These are phyloP conservation scores for Gamsiella multidivaricata DNA, from an alignment of 192 early-diverging fungal species.

Conservation along the genomic window DNA sequence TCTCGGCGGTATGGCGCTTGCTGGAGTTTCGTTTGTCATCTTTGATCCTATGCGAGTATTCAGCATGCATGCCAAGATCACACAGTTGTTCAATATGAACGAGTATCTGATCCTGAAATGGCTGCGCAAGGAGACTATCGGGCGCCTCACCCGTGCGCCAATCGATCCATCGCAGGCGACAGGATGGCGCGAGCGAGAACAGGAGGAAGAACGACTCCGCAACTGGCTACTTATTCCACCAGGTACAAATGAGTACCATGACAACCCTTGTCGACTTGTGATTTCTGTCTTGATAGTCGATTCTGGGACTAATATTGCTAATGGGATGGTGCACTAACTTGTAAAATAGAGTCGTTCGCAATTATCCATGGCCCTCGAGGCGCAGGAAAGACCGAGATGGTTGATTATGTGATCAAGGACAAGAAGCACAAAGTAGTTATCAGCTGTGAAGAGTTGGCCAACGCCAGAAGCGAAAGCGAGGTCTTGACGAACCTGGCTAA, in stretches of 20 bases:
- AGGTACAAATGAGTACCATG: conserved; percentile 34
- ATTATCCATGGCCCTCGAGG: conserved; percentile 90
- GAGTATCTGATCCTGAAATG: conserved; percentile 68
- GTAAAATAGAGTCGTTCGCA: conserved; percentile 76
- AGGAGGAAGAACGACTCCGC: conserved; percentile 64
- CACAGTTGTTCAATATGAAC: conserved; percentile 80
- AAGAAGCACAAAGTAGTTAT: conserved; percentile 84
- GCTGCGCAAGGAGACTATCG: conserved; percentile 67
- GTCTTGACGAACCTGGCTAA: conserved; percentile 79
- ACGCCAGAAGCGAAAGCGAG: conserved; percentile 76
- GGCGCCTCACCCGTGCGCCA: conserved; percentile 42
- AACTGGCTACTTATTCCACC: conserved; percentile 67
- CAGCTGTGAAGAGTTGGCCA: conserved; percentile 81
- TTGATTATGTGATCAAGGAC: conserved; percentile 73
- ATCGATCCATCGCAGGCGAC: conserved; percentile 36
- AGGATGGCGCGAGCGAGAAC: conserved; percentile 68
- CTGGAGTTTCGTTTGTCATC: conserved; percentile 80
- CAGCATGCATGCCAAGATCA: conserved; percentile 87
- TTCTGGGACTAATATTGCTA: no score
- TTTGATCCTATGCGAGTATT: conserved; percentile 95
- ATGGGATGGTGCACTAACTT: no score
- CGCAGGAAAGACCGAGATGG: conserved; percentile 81
- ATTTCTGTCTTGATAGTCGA: no score
- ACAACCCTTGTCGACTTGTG: background rate
- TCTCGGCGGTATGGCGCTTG: conserved; percentile 60